A percentile compares a stretch with the other conserved stretches of the same genome.
These are phyloP conservation scores for Thalassiosira sp. DNA, from an alignment of 352 stramenopile species.

Conservation along the genomic window DNA sequence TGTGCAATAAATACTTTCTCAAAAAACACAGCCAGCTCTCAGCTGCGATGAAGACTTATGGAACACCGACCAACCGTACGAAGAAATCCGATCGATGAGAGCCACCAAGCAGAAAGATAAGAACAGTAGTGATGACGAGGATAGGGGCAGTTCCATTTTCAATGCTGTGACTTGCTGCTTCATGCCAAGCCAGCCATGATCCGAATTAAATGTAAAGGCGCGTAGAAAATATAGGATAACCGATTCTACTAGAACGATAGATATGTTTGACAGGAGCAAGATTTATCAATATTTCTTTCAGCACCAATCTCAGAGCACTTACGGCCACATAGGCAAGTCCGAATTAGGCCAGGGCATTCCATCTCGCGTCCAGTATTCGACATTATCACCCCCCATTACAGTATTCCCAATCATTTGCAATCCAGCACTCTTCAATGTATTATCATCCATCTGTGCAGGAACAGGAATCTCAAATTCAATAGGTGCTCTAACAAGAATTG, in stretches of 20 bases:
- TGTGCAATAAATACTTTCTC: too few relatives aligned
- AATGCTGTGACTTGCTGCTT: conserved; percentile 24
- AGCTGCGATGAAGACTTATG: conserved; percentile 27
- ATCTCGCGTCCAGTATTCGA: conserved; percentile 72
- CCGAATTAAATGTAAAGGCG: background rate
- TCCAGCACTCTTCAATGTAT: conserved; percentile 55
- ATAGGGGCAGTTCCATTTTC: conserved; percentile 13
- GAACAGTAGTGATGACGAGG: background rate
- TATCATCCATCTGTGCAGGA: conserved; percentile 49
- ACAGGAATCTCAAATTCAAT: conserved; percentile 63
- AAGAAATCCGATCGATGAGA: background rate
- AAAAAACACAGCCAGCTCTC: conserved; percentile 18
- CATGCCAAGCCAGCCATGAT: conserved; percentile 9
- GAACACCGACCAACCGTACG: background rate
- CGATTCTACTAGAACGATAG: conserved; percentile 8
- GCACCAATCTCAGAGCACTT: conserved; percentile 7
- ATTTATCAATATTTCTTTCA: background rate
- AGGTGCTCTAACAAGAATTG: conserved; percentile 68
- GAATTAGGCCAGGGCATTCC: conserved; percentile 59
- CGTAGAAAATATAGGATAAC: conserved; percentile 15
- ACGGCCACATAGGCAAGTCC: conserved; percentile 63
- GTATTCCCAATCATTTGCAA: conserved; percentile 56
- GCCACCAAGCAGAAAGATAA: background rate
- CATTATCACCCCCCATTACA: conserved; percentile 50
- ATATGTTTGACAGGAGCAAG: background rate